Percentiles rank a stretch among this genome's conserved stretches.
These are phyloP conservation scores for Mangifera indica DNA, from an alignment of 345 rosid species.

Conservation along the genomic window DNA sequence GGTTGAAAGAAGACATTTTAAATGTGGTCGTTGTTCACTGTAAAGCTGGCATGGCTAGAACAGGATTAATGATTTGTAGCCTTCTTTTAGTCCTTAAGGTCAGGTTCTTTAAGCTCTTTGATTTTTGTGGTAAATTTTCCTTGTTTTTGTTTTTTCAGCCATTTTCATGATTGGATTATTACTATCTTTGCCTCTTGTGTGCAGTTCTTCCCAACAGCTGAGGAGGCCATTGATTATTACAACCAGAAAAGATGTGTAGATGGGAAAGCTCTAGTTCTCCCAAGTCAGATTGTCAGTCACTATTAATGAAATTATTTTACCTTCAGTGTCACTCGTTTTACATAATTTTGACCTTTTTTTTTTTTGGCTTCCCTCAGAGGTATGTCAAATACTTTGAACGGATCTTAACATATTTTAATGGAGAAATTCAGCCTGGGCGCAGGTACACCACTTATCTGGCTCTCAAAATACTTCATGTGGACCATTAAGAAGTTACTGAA, in stretches of 20 bases:
- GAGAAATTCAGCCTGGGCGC: conserved; percentile 69
- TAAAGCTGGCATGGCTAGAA: conserved; percentile 96
- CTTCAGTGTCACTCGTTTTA: conserved; percentile 1
- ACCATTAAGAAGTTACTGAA: conserved; percentile 10
- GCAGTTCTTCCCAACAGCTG: conserved; percentile 91
- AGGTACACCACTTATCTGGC: conserved; percentile 47
- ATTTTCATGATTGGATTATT: conserved; percentile 18
- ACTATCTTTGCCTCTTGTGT: conserved; percentile 19
- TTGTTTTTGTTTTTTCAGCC: conserved; percentile 1
- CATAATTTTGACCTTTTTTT: neutral
- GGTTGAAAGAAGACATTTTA: conserved; percentile 94
- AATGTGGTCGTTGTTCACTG: conserved; percentile 98
- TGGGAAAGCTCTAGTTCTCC: conserved; percentile 89
- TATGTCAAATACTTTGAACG: conserved; percentile 79
- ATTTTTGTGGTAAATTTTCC: neutral
- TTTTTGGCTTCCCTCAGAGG: conserved; percentile 41
- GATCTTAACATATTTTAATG: conserved; percentile 49
- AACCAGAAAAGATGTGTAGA: conserved; percentile 92
- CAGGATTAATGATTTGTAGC: conserved; percentile 93
- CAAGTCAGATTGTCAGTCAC: conserved; percentile 91
- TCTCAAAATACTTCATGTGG: conserved; percentile 13
- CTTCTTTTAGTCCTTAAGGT: conserved; percentile 90
- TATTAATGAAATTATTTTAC: conserved; percentile 18
- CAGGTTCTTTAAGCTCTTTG: conserved; percentile 10
- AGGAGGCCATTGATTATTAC: conserved; percentile 77